A percentile compares a stretch with the other conserved stretches of the same genome.
phyloP scores from a whole-genome alignment of 805 yeast species.

The Yarrowia sp. region DNA sequence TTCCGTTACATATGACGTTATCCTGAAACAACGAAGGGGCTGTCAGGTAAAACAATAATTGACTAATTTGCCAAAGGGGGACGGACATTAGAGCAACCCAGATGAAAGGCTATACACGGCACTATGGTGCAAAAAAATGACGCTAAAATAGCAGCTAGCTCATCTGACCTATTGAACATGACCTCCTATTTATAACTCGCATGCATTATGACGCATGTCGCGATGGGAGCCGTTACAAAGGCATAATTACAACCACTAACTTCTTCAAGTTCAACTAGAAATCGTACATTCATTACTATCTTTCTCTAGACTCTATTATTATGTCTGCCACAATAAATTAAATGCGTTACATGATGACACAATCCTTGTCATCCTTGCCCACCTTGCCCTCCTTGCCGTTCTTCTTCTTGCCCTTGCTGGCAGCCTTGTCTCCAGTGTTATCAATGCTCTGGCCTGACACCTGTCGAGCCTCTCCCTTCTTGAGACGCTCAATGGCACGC shows the following conservation, averaged over 20 bases:
- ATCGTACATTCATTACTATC: not conserved
- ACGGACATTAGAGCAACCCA: not conserved
- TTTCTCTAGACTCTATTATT: slow-evolving; percentile 16
- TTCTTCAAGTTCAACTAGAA: not conserved
- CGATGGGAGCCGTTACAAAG: not conserved
- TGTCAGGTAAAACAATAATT: not conserved
- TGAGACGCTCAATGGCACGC: slow-evolving; percentile 44
- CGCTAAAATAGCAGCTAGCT: not conserved
- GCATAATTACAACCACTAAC: not conserved
- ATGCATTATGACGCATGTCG: not conserved
- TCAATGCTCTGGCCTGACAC: slow-evolving; percentile 2
- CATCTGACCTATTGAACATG: not conserved
- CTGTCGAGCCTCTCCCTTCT: slow-evolving; percentile 25
- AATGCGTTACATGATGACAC: slow-evolving; percentile 33
- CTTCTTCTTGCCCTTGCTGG: slow-evolving; percentile 25
- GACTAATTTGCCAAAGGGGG: not conserved
- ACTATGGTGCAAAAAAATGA: not conserved
- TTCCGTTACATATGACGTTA: too few species aligned
- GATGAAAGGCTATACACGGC: not conserved
- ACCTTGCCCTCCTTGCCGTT: slow-evolving; percentile 23
- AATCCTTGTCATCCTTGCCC: slow-evolving; percentile 34
- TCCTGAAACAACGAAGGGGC: too few species aligned
- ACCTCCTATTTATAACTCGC: not conserved
- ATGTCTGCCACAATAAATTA: slow-evolving; percentile 23
- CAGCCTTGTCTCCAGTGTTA: not conserved